phyloP scores from a whole-genome alignment of 163 green algal species.

The Scenedesmus sp. region DNA sequence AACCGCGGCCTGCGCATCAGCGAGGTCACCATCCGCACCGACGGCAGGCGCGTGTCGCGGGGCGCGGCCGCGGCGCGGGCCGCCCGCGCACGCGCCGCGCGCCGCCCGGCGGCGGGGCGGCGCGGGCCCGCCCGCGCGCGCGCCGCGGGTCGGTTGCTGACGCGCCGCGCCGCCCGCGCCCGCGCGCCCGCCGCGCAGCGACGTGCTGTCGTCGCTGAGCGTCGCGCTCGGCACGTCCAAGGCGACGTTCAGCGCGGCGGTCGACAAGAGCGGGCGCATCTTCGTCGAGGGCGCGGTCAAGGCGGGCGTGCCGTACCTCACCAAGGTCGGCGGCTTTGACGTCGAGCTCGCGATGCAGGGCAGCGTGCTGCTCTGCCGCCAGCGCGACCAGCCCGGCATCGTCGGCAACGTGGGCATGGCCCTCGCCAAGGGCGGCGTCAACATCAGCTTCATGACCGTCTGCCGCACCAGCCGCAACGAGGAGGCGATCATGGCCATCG shows the following conservation, averaged over 20 bases:
- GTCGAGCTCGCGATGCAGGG: slow-evolving; percentile 79
- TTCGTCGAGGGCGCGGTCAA: slow-evolving; percentile 83
- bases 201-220: slow-evolving; percentile 78
- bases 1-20: slow-evolving; percentile 86
- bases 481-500: slow-evolving; percentile 94
- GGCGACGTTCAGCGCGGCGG: slow-evolving; percentile 75
- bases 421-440: slow-evolving; percentile 80
- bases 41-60: slow-evolving; percentile 30
- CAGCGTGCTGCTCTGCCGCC: slow-evolving; percentile 84
- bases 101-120: too few relatives aligned
- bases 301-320: slow-evolving; percentile 81
- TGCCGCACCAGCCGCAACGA: slow-evolving; percentile 58
- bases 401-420: slow-evolving; percentile 83
- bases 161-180: background rate
- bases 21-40: slow-evolving; percentile 66
- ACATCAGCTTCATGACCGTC: slow-evolving; percentile 96
- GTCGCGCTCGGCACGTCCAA: slow-evolving; percentile 71
- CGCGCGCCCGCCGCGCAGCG: slow-evolving; percentile 26
- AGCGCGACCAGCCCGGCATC: slow-evolving; percentile 94
- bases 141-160: too few relatives aligned
- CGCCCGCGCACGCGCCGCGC: too few relatives aligned
- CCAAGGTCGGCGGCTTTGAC: slow-evolving; percentile 76
- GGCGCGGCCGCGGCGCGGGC: too few relatives aligned
- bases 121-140: too few relatives aligned
- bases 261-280: slow-evolving; percentile 76